Conservation (phyloP, 768 basidiomycete genomes). For the Boletus patriciae region DNA sequence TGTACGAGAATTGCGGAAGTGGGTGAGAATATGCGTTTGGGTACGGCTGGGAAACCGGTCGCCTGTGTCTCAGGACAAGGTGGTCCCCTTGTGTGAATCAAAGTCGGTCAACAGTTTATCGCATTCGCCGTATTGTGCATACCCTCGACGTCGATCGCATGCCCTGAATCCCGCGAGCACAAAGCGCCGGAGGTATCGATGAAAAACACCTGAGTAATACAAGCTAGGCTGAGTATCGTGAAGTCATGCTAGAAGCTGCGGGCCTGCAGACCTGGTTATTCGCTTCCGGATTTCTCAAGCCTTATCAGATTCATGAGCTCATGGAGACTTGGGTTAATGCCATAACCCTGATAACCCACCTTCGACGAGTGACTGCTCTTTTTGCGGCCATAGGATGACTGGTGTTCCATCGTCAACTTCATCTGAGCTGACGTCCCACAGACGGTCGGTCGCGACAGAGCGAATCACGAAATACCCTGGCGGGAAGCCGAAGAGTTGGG, state of each 20-base stretch:
- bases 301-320: constrained; percentile 37
- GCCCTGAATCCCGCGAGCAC: constrained; percentile 76
- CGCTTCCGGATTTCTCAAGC: constrained; percentile 61
- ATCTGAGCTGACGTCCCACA: constrained; percentile 38
- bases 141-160: constrained; percentile 82
- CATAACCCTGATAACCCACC: constrained; percentile 41
- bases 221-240: background rate
- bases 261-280: constrained; percentile 77
- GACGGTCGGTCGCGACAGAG: constrained; percentile 34
- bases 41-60: constrained; percentile 73
- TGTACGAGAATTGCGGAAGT: constrained; percentile 67
- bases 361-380: constrained; percentile 77
- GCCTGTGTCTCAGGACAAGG: constrained; percentile 72
- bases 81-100: constrained; percentile 47
- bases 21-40: constrained; percentile 79
- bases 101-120: constrained; percentile 6
- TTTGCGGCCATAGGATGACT: constrained; percentile 67
- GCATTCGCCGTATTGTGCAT: constrained; percentile 11
- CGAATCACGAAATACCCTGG: constrained; percentile 43
- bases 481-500: constrained; percentile 36
- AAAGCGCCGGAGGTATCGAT: constrained; percentile 74
- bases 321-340: background rate
- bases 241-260: constrained; percentile 4
- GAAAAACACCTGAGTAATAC: constrained; percentile 68
- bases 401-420: constrained; percentile 41